Evolutionary conservation across 768 basidiomycete genomes (phyloP).

Genomic region (Leccinum incarnatum): DNA sequence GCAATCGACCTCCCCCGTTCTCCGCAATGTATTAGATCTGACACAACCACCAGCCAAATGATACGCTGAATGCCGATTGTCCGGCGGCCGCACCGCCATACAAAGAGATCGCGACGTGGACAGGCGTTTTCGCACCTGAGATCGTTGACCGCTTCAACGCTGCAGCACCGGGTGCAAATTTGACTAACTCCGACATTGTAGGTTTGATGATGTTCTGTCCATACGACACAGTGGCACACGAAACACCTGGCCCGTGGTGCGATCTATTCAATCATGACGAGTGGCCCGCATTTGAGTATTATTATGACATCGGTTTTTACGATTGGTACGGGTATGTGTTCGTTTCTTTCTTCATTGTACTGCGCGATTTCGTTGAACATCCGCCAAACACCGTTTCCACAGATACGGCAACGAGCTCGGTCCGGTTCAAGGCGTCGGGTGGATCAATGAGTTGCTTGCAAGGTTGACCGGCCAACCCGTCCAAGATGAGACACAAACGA

Average conservation of each 20-base stretch:
- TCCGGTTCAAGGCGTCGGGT: conserved; percentile 79
- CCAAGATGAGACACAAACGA: conserved; percentile 70
- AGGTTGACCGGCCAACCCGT: conserved; percentile 65
- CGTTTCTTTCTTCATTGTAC: not conserved
- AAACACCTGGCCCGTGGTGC: conserved; percentile 62
- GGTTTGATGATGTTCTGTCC: conserved; percentile 69
- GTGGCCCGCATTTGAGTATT: conserved; percentile 64
- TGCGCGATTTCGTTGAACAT: not conserved
- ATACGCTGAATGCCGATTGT: conserved; percentile 68
- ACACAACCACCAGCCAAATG: conserved; percentile 41
- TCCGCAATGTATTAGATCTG: not conserved
- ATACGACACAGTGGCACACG: conserved; percentile 60
- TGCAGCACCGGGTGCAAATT: conserved; percentile 58
- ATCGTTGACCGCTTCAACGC: conserved; percentile 58
- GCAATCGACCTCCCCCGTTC: not conserved
- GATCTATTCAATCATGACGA: conserved; percentile 57
- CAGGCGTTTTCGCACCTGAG: conserved; percentile 46
- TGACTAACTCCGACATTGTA: conserved; percentile 52
- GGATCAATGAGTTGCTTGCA: conserved; percentile 81
- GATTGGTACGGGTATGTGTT: conserved; percentile 57
- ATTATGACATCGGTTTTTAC: conserved; percentile 68
- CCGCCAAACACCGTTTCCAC: not conserved
- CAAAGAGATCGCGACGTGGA: conserved; percentile 46
- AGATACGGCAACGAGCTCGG: conserved; percentile 68
- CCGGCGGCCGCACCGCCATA: conserved; percentile 26